Base-by-base conservation (phyloP, 805 yeast genomes). In the Wickerhamomyces mucosus region DNA sequence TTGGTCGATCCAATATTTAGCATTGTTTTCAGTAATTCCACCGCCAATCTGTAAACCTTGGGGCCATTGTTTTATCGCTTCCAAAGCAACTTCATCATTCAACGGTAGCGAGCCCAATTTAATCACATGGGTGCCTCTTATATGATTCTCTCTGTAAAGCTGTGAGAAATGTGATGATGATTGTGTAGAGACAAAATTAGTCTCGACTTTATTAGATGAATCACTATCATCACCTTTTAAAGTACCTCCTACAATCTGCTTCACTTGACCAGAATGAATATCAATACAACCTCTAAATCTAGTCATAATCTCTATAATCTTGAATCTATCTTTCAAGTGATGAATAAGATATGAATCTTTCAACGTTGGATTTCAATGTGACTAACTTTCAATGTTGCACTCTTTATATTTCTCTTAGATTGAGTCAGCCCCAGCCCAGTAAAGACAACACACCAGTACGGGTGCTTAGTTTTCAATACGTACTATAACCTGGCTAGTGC, bases 161-260 rank as follows among this genome's bases (percentile, higher is more conserved):
- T 65, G 38, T 3, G 95, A 86, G 51, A 78, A 92, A 56, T 72
- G 77, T 3, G 77, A 68, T 2, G 96, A 70, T 2, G 94, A 77
- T 28, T 79, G 68, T 18, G 68, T 57, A 3, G 95, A 75, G 5
- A 88, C 82, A 50, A 82, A 88, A 54, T 92, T 92, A 6, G 92
- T 82, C 17, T 69, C 55, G 7, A 74, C 61, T 0, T 48, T 38
- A 11, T 63, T 70, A 5, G 56, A 50, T 8, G 35, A 13, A 6
- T 24, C 14, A 3, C 56, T 55, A 40, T 73, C 78, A 36, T 76
- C 78, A 9, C 61, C 59, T 0, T 68, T 64, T 15, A 92, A 62
- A 0, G 96, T 81, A 0, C 96, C 95, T 6, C 98, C 99, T 1
- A 92, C 96, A 33, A 92, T 92, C 54, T 92, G 98, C 50, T 92